Evolutionary conservation across 768 basidiomycete species (phyloP), one percentile per base, ranked within the genome.

Genomic region (Zangia roseola): DNA sequence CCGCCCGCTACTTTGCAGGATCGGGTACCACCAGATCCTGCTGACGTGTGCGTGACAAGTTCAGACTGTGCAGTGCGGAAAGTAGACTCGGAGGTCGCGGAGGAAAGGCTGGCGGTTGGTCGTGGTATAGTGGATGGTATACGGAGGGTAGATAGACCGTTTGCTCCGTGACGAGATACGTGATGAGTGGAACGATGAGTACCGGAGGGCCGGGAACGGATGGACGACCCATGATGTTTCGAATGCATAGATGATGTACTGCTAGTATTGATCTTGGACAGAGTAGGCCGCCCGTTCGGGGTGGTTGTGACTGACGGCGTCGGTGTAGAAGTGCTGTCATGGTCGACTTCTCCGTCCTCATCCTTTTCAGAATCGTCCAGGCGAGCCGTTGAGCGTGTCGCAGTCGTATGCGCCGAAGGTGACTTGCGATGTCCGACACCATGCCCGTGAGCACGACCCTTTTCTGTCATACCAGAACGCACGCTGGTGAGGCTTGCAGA

Each of bases 41-140:
- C 48, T 6, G 65, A 67, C 6, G 59, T 67, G 8, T 68, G 65
- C 4, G 68, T 67, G 20, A 51, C 19, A 7, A 63, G 47, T 23
- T 67, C 68, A 23, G 65, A 67, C 6, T 23, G 54, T 24, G 68
- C 66, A 1, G 68, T 68, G 20, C 60, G 63, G 53, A 69, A 68
- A 0, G 68, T 69, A 7, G 52, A 47, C 2, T 67, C 68, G 2
- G 66, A 70, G 8, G 42, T 60, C 12, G 69, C 65, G 0, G 65
- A 67, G 10, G 68, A 66, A 14, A 67, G 42, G n/a, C 42, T 56
- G 5, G 69, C 63, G 17, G 19, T 53, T 6, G 67, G 69, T 19
- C 67, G 67, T 2, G 54, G 47, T 5, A 25, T 21, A 5, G 61
- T 19, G 3, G 69, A 49, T n/a, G 66, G 68, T 38, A 70, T 68